phyloP scores from a whole-genome alignment of 805 yeast species.

The Yarrowia porcina region DNA sequence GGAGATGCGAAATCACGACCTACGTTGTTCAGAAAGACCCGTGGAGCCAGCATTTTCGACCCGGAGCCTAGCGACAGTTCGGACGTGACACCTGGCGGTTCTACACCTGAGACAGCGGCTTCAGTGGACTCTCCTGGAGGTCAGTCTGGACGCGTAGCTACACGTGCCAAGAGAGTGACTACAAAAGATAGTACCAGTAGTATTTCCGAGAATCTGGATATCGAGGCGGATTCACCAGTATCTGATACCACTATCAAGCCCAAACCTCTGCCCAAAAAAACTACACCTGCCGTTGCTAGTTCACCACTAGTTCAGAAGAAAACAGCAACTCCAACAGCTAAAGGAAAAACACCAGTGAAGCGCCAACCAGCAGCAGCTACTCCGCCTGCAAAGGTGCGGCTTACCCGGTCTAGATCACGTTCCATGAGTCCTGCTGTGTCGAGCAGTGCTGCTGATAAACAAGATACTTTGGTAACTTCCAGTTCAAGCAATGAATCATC shows the following conservation, averaged over 20 bases:
- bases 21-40: not conserved
- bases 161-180: not conserved
- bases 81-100: not conserved
- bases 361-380: not conserved
- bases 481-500: not conserved
- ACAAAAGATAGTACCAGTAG: not conserved
- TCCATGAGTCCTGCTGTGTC: not conserved
- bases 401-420: not conserved
- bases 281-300: not conserved
- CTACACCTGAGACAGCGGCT: not conserved
- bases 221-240: not conserved
- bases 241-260: not conserved
- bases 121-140: not conserved
- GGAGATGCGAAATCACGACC: not conserved
- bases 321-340: not conserved
- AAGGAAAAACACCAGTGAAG: not conserved
- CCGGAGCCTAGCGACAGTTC: not conserved
- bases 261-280: not conserved
- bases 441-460: not conserved
- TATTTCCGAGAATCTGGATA: not conserved
- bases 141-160: not conserved
- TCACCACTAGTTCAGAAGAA: not conserved
- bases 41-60: conserved; percentile 4
- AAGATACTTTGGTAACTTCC: not conserved
- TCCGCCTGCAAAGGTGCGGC: not conserved